These are phyloP conservation scores for Erodium maritimum DNA, from an alignment of 345 rosid genomes.

Conservation along the genomic window DNA sequence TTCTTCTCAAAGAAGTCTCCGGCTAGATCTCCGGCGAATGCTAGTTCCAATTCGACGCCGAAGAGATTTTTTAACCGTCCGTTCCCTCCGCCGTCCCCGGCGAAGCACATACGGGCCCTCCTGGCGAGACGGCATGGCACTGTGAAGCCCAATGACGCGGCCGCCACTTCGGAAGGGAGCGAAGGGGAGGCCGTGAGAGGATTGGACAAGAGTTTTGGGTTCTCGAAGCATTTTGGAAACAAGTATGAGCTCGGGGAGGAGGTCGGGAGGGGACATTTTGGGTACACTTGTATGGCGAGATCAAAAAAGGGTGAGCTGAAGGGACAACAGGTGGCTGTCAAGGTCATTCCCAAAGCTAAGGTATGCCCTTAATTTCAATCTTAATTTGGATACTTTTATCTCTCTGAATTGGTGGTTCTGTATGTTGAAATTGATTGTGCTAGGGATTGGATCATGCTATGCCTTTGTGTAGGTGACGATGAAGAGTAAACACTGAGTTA, in stretches of 20 bases:
- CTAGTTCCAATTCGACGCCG: slow-evolving; percentile 64
- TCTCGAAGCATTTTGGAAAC: slow-evolving; percentile 57
- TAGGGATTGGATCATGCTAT: slow-evolving; percentile 7
- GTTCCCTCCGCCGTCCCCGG: slow-evolving; percentile 42
- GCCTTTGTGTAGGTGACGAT: slow-evolving; percentile 12
- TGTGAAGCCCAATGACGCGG: slow-evolving; percentile 49
- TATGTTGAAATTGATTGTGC: neutral
- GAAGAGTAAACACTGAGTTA: slow-evolving; percentile 62
- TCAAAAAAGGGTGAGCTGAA: slow-evolving; percentile 84
- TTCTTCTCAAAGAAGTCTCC: slow-evolving; percentile 77
- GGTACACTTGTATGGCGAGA: slow-evolving; percentile 84
- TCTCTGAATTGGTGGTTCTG: neutral
- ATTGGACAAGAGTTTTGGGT: slow-evolving; percentile 78
- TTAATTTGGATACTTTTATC: neutral
- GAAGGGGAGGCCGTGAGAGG: slow-evolving; percentile 40
- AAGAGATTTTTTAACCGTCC: slow-evolving; percentile 12
- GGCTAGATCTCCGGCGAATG: slow-evolving; percentile 53
- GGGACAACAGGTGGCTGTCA: slow-evolving; percentile 88
- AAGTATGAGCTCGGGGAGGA: slow-evolving; percentile 82
- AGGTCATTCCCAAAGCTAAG: slow-evolving; percentile 87
- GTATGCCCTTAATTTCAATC: slow-evolving; percentile 15
- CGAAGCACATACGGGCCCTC: slow-evolving; percentile 62
- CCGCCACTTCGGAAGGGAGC: slow-evolving; percentile 26
- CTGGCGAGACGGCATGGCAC: slow-evolving; percentile 59
- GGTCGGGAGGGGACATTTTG: slow-evolving; percentile 93